Percentiles rank a stretch among this genome's conserved stretches.
Evolutionary conservation across 768 basidiomycete genomes (phyloP).

Genomic region (Mrakia frigida): DNA sequence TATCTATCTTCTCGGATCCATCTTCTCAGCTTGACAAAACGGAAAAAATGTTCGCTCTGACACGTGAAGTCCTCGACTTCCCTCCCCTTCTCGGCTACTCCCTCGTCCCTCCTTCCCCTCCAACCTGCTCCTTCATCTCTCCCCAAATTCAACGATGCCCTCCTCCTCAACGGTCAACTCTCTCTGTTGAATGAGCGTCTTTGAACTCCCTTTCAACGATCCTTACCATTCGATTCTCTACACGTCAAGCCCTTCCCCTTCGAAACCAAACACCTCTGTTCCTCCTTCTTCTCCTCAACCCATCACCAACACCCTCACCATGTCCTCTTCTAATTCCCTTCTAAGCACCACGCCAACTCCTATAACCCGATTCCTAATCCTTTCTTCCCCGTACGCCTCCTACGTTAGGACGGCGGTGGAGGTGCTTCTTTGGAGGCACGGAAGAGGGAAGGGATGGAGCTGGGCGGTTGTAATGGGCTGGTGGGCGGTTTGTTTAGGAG

Average conservation of each 20-base stretch:
- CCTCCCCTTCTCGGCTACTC: background rate
- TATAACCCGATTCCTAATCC: constrained; percentile 39
- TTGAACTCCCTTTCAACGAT: constrained; percentile 13
- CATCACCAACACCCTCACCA: background rate
- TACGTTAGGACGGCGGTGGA: constrained; percentile 28
- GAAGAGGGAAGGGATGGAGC: constrained; percentile 31
- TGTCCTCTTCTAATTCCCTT: background rate
- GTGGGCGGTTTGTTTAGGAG: constrained; percentile 39
- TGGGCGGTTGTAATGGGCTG: constrained; percentile 38
- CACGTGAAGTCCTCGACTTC: too few species aligned
- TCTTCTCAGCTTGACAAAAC: too few species aligned
- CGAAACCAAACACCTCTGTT: background rate
- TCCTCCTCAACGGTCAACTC: background rate
- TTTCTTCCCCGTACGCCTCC: constrained; percentile 36
- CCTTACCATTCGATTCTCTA: background rate
- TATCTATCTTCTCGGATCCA: too few species aligned
- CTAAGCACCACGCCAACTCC: constrained; percentile 36
- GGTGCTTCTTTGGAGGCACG: constrained; percentile 39
- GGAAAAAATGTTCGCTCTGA: too few species aligned
- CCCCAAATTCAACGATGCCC: background rate
- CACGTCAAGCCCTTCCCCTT: background rate
- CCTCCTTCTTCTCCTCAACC: background rate
- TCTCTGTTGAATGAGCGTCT: constrained; percentile 12
- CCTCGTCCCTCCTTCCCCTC: too few species aligned
- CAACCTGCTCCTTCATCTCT: too few species aligned